These are phyloP conservation scores for Aphanomyces invadans DNA, from an alignment of 352 stramenopile species.

Conservation along the genomic window DNA sequence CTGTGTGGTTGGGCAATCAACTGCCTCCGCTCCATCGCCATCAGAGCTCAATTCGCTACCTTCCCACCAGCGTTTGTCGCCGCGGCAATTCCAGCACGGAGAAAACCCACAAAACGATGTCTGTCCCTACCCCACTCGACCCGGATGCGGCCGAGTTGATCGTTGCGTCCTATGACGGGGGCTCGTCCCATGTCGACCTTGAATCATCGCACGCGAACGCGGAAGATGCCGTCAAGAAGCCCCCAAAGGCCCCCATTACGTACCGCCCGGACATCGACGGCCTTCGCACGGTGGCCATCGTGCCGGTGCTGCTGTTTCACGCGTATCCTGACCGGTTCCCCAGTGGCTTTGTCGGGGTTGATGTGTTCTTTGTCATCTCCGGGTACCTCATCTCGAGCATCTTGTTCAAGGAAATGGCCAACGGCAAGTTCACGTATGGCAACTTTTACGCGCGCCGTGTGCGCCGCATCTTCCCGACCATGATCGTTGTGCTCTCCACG, in stretches of 20 bases:
- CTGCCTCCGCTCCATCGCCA: too few relatives aligned
- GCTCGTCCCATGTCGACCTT: not conserved
- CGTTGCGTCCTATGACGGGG: not conserved
- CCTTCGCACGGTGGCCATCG: constrained; percentile 11
- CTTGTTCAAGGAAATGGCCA: constrained; percentile 20
- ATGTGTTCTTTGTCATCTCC: constrained; percentile 26
- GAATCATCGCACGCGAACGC: not conserved
- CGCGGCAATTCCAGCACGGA: not conserved
- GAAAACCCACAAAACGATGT: too few relatives aligned
- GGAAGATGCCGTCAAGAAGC: not conserved
- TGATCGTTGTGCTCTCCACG: constrained; percentile 7
- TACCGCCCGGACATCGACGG: constrained; percentile 24
- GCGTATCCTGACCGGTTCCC: constrained; percentile 11
- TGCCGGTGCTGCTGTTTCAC: constrained; percentile 22
- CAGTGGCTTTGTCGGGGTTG: constrained; percentile 19
- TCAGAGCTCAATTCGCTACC: not conserved
- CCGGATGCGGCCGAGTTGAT: not conserved
- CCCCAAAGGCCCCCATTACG: not conserved
- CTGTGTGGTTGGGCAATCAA: too few relatives aligned
- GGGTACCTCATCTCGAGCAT: constrained; percentile 26
- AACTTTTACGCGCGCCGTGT: constrained; percentile 21
- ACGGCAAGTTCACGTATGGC: constrained; percentile 14
- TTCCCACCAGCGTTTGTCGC: not conserved
- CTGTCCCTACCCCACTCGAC: not conserved
- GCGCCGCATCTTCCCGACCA: constrained; percentile 21